A percentile compares a stretch with the other conserved stretches of the same genome.
phyloP scores from a whole-genome alignment of 2,329 filamentous ascomycete species.

The Fusarium sp. region DNA sequence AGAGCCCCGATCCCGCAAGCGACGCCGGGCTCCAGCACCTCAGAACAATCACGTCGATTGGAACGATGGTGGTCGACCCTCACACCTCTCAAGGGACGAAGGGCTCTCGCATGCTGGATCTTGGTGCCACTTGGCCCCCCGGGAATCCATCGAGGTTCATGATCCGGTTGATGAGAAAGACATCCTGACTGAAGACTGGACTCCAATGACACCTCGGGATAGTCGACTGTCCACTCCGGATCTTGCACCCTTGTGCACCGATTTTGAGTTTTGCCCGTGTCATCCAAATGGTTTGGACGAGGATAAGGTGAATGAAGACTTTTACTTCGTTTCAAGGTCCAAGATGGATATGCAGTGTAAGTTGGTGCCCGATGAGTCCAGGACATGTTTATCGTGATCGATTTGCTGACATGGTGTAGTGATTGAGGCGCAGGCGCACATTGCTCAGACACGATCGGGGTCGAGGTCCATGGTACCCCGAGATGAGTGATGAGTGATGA shows the following conservation, averaged over 20 bases:
- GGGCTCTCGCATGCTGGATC: slow-evolving; percentile 30
- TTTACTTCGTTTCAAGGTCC: slow-evolving; percentile 32
- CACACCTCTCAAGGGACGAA: background rate
- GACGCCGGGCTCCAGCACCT: background rate
- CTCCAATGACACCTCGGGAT: slow-evolving; percentile 27
- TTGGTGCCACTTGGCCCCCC: slow-evolving; percentile 25
- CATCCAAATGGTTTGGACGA: slow-evolving; percentile 10
- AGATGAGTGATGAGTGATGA: background rate
- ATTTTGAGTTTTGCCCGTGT: slow-evolving; percentile 40
- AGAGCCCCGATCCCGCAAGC: slow-evolving; percentile 10
- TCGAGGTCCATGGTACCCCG: background rate
- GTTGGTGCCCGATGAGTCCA: background rate
- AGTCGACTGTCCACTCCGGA: slow-evolving; percentile 36
- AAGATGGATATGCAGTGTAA: slow-evolving; percentile 41
- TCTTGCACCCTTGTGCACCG: slow-evolving; percentile 32
- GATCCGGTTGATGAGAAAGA: slow-evolving; percentile 4
- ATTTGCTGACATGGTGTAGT: slow-evolving; percentile 29
- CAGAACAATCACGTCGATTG: background rate
- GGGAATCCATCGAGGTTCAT: background rate
- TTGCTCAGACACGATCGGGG: slow-evolving; percentile 7
- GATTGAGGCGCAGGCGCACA: slow-evolving; percentile 33
- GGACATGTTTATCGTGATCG: background rate
- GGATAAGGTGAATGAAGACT: slow-evolving; percentile 31
- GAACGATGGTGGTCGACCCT: background rate
- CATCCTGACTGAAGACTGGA: slow-evolving; percentile 12